phyloP scores from a whole-genome alignment of 768 basidiomycete species.

The Cubamyces sp. region DNA sequence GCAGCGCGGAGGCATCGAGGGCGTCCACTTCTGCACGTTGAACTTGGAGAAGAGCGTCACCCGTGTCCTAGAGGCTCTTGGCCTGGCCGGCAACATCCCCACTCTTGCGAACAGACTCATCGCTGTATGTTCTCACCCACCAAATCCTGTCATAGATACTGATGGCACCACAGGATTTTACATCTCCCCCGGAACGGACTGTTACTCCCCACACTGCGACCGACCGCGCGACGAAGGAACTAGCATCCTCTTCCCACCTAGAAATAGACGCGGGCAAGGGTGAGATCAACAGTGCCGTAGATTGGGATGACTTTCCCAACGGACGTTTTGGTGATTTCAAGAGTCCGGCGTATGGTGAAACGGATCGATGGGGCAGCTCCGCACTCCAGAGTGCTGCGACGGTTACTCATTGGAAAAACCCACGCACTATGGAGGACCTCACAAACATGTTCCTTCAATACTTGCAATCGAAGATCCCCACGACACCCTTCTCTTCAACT shows the following conservation, averaged over 20 bases:
- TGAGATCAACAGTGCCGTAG: conserved; percentile 74
- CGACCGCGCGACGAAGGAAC: conserved; percentile 58
- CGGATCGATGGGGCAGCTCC: conserved; percentile 77
- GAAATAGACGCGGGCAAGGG: conserved; percentile 68
- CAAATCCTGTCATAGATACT: conserved; percentile 1
- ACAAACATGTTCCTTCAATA: conserved; percentile 81
- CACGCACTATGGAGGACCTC: conserved; percentile 66
- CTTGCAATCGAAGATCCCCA: conserved; percentile 69
- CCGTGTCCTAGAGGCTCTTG: conserved; percentile 76
- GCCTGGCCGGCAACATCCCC: conserved; percentile 61
- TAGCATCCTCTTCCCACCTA: conserved; percentile 52
- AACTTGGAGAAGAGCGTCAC: conserved; percentile 97
- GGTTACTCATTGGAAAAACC: conserved; percentile 77
- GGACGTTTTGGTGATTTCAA: conserved; percentile 98
- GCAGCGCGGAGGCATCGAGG: conserved; percentile 59
- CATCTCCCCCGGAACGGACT: conserved; percentile 39
- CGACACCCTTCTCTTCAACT: conserved; percentile 87
- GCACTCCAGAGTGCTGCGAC: conserved; percentile 67
- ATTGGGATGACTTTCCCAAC: conserved; percentile 97
- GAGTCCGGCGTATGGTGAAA: conserved; percentile 91
- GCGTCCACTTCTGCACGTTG: conserved; percentile 94
- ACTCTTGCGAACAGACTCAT: conserved; percentile 66
- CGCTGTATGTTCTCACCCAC: conserved; percentile 45
- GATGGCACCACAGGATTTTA: conserved; percentile 39
- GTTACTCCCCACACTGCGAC: conserved; percentile 71